Evolutionary conservation across 2,329 filamentous ascomycete genomes (phyloP), one percentile per base, ranked within the genome.

Genomic region (Botrytis deweyae): DNA sequence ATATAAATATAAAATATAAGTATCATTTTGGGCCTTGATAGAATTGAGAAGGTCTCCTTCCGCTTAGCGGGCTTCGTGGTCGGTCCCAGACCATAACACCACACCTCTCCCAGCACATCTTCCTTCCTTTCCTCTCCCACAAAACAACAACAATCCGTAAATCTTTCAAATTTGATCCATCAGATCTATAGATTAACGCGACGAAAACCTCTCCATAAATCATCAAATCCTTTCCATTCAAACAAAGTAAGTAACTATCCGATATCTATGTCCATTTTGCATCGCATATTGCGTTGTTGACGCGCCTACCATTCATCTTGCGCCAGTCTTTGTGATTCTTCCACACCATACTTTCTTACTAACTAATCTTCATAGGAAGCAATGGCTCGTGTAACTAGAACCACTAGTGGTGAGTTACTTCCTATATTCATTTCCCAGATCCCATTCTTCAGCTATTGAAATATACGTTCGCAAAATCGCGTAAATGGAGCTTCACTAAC

Each of bases 301-400:
- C 59, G 61, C 58, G 62, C 58, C 33, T 49, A 33, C 59, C 12
- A 33, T n/a, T 49, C 65, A 40, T 55, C 65, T 67, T 67, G 65
- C 65, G 65, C 65, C 65, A 20, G 40, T 55, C 33, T 29, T 18
- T 55, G 65, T 65, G 40, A 42, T 65, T 29, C 44, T 49, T 18
- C 3, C n/a, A 29, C 61, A 25, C 16, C 59, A 72, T 38, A 36
- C 42, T 33, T 55, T 46, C 29, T 29, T 55, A 72, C 69, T 52
- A 70, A 70, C 52, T 63, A 14, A 25, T 49, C 9, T 68, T 70
- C 75, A 67, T 62, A 81, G 79, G 73, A 75, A 73, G 73, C 68
- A 77, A 81, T 81, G 80, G 77, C 79, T 67, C 76, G 79, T 66
- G 77, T 78, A 33, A 81, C 80, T 67, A 76, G 80, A 65, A 78